These are phyloP conservation scores for Cajanus cajan DNA, from an alignment of 306 rosid species.

Conservation along the genomic window DNA sequence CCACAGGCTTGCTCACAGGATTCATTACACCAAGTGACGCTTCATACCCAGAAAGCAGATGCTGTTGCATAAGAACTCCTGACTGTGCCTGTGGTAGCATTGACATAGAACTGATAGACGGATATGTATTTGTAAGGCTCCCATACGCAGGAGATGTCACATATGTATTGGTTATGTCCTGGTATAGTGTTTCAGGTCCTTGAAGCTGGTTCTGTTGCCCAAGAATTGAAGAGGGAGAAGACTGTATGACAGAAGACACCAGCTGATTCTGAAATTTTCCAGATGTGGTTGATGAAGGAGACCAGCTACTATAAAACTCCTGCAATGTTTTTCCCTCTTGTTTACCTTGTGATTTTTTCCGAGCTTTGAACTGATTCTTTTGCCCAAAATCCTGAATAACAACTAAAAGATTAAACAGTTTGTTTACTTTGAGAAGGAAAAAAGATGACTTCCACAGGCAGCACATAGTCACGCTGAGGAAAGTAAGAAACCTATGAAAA, in stretches of 20 bases:
- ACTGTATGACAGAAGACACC: slow-evolving; percentile 41
- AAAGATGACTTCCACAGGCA: background rate
- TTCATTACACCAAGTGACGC: slow-evolving; percentile 35
- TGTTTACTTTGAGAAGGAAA: background rate
- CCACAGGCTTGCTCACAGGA: slow-evolving; percentile 40
- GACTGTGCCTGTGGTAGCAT: slow-evolving; percentile 52
- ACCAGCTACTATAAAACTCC: slow-evolving; percentile 50
- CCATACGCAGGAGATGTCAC: slow-evolving; percentile 39
- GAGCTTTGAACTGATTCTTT: slow-evolving; percentile 43
- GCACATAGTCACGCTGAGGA: background rate
- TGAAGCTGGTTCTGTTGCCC: slow-evolving; percentile 50
- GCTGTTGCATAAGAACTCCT: slow-evolving; percentile 46
- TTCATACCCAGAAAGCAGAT: slow-evolving; percentile 43
- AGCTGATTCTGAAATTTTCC: slow-evolving; percentile 50
- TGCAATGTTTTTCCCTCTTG: slow-evolving; percentile 37
- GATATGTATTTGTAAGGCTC: slow-evolving; percentile 51
- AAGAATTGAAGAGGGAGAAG: slow-evolving; percentile 51
- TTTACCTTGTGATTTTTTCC: slow-evolving; percentile 45
- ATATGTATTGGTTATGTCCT: slow-evolving; percentile 46
- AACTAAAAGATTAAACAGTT: background rate
- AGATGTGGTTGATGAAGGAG: slow-evolving; percentile 39
- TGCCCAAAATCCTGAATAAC: slow-evolving; percentile 46
- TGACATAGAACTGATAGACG: slow-evolving; percentile 35
- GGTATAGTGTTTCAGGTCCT: slow-evolving; percentile 47
- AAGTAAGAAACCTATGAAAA: background rate